A percentile compares a stretch with the other conserved stretches of the same genome.
phyloP scores from a whole-genome alignment of 2,329 filamentous ascomycete species.

The Talaromyces marneffei region DNA sequence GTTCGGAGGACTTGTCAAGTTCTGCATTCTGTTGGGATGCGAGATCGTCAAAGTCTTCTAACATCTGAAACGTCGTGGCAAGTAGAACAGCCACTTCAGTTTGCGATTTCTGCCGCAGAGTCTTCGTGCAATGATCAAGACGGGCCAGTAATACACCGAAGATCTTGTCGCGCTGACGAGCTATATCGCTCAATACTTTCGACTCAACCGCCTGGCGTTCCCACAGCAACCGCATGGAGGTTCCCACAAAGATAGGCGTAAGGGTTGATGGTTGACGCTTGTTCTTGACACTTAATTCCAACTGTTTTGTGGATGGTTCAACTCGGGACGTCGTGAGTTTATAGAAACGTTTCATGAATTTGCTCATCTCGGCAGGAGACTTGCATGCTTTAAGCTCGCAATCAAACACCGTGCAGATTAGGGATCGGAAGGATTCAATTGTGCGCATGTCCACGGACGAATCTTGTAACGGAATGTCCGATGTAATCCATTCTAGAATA shows the following conservation, averaged over 20 bases:
- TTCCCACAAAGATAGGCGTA: conserved; percentile 31
- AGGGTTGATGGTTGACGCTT: conserved; percentile 21
- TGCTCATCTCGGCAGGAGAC: not conserved
- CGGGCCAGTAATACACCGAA: conserved; percentile 31
- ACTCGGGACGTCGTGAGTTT: conserved; percentile 32
- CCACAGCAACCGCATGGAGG: conserved; percentile 33
- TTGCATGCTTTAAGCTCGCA: conserved; percentile 2
- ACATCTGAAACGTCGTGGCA: conserved; percentile 32
- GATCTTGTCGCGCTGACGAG: conserved; percentile 28
- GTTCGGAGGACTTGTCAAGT: conserved; percentile 32
- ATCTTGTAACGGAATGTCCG: conserved; percentile 28
- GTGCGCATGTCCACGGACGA: conserved; percentile 30
- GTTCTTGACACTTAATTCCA: conserved; percentile 28
- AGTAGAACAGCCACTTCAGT: conserved; percentile 26
- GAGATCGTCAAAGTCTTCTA: conserved; percentile 38
- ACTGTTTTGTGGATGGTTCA: conserved; percentile 24
- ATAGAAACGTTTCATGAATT: conserved; percentile 23
- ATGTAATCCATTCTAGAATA: conserved; percentile 32
- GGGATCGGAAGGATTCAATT: conserved; percentile 33
- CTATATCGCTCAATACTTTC: conserved; percentile 27
- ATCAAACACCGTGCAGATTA: conserved; percentile 29
- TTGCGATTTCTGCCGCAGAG: conserved; percentile 31
- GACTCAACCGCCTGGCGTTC: conserved; percentile 24
- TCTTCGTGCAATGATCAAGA: conserved; percentile 31
- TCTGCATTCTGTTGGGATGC: conserved; percentile 26